Evolutionary conservation across 805 yeast genomes (phyloP).

Genomic region (Hanseniaspora singularis): DNA sequence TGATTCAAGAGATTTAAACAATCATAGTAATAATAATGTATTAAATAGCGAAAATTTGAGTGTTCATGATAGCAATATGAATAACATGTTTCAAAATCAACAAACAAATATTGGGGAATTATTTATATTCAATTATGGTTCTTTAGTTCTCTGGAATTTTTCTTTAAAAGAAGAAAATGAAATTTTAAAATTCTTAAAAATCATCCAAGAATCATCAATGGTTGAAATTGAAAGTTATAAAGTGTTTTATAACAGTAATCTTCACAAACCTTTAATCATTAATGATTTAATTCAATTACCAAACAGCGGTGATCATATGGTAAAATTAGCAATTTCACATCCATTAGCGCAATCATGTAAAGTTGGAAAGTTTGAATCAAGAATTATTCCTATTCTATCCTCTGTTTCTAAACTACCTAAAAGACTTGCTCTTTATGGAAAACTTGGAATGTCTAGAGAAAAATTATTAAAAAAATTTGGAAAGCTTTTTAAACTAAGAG

Average conservation of each 20-base stretch:
- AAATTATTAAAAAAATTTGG: constrained; percentile 84
- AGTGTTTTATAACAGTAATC: constrained; percentile 40
- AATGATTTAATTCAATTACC: constrained; percentile 88
- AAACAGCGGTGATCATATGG: constrained; percentile 73
- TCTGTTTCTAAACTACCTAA: constrained; percentile 85
- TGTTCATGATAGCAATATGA: too few species aligned
- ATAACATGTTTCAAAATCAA: too few species aligned
- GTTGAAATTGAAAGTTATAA: constrained; percentile 75
- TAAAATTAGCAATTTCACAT: constrained; percentile 85
- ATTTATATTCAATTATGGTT: constrained; percentile 84
- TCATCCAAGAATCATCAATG: constrained; percentile 53
- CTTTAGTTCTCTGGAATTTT: constrained; percentile 96
- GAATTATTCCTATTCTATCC: constrained; percentile 72
- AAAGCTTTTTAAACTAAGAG: constrained; percentile 73
- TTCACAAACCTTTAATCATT: constrained; percentile 62
- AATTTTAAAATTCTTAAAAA: constrained; percentile 52
- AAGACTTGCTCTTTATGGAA: constrained; percentile 79
- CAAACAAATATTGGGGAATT: constrained; percentile 78
- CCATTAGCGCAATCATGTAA: constrained; percentile 96
- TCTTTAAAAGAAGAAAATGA: constrained; percentile 87
- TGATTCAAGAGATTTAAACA: too few species aligned
- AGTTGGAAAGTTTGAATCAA: constrained; percentile 76
- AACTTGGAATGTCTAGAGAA: constrained; percentile 69
- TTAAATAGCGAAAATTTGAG: constrained; percentile 21
- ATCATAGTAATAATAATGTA: too few species aligned